Evolutionary conservation across 2,329 filamentous ascomycete genomes (phyloP), one percentile per base, ranked within the genome.

Genomic region (Cordyceps cicadae): DNA sequence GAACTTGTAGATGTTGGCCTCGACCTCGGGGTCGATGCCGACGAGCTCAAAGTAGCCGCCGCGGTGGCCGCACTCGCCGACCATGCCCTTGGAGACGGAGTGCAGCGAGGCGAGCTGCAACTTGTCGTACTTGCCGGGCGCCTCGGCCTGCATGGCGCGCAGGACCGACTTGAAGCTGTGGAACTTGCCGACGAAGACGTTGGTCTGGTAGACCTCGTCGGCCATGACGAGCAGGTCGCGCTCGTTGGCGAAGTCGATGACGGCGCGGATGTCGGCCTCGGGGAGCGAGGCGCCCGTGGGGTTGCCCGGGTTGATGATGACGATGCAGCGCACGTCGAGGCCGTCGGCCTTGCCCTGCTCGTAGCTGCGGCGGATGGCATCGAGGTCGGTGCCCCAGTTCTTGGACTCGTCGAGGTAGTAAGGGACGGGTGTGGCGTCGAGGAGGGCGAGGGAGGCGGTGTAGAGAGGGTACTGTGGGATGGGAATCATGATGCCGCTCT

Each of bases 131-230:
- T 86, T 87, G 69, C 86, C 89, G 1, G 88, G 84, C 50, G 81
- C 75, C 71, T 87, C 83, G 73, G 87, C 80, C 75, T 97, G 93
- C 69, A 97, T 78, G 67, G 88, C 81, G 64, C 92, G 85, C 55
- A 99, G 84, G 46, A 88, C 86, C 68, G 89, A 86, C 80, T 97
- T 97, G 87, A 99, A 97, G 70, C 90, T 95, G 77, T 90, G 86
- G 80, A 99, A 99, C 73, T 93, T 82, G 74, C 94, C 94, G 64
- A 89, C 79, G 77, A 99, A 99, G 68, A 99, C 89, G 75, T 99
- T 99, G 71, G 94, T 97, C 78, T 99, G 94, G 84, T 99, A 99
- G 43, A 99, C 94, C 76, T 99, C 94, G 71, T 99, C 94, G 57
- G 94, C 94, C 69, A 99, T 84, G 66, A 97, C 81, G 60, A 97